Conservation (phyloP, 2,329 filamentous ascomycete species). For the Sporothrix phasma region DNA sequence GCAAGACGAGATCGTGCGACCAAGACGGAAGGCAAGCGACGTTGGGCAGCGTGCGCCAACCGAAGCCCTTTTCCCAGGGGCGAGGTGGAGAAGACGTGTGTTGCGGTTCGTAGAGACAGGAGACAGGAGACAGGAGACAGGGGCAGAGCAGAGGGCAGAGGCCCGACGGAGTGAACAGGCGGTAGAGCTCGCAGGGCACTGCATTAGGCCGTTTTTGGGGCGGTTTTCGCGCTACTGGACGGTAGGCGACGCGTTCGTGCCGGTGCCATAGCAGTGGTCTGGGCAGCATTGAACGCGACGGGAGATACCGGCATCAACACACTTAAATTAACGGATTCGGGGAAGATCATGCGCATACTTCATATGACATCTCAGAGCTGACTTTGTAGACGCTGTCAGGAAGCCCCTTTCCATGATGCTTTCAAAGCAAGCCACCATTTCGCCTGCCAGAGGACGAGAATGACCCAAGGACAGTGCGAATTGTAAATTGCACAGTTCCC, state of each 20-base stretch:
- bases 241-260: background rate
- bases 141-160: background rate
- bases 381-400: too few relatives aligned
- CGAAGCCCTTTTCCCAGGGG: conserved; percentile 4
- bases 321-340: too few relatives aligned
- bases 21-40: background rate
- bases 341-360: too few relatives aligned
- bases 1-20: background rate
- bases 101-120: background rate
- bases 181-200: conserved; percentile 1
- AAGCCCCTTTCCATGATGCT: background rate
- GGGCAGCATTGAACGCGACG: background rate
- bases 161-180: background rate
- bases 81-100: background rate
- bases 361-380: too few relatives aligned
- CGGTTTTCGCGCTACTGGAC: background rate
- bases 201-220: background rate
- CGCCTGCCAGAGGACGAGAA: background rate
- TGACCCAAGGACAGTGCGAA: conserved; percentile 6
- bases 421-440: background rate
- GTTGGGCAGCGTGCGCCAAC: background rate
- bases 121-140: background rate
- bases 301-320: background rate
- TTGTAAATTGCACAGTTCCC: background rate
- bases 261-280: background rate